Evolutionary conservation across 768 basidiomycete species (phyloP).

Genomic region (Mycena capillaripes): DNA sequence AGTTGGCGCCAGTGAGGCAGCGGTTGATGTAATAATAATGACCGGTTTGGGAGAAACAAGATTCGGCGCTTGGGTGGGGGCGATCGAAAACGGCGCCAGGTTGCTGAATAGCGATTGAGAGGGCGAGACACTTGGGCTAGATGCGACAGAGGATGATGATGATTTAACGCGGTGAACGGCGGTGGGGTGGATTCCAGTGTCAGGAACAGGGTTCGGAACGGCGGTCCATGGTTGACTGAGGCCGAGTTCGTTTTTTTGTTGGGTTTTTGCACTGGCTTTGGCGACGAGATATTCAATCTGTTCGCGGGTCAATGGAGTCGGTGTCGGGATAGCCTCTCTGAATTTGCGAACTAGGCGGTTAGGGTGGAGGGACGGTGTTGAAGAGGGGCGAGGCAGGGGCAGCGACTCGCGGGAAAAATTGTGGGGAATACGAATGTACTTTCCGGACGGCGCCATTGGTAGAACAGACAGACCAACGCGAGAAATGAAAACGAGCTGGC

Average conservation of each 20-base stretch:
- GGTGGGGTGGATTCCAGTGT: conserved; percentile 51
- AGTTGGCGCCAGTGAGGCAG: conserved; percentile 31
- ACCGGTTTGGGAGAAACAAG: neutral
- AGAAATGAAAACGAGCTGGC: neutral
- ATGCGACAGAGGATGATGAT: conserved; percentile 42
- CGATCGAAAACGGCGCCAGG: neutral
- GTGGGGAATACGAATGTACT: conserved; percentile 17
- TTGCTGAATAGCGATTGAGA: neutral
- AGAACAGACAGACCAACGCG: neutral
- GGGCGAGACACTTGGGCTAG: conserved; percentile 34
- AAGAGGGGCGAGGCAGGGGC: neutral
- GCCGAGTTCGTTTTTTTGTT: conserved; percentile 33
- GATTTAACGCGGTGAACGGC: conserved; percentile 45
- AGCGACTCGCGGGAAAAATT: conserved; percentile 18
- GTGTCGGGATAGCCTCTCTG: conserved; percentile 32
- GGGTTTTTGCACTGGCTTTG: conserved; percentile 32
- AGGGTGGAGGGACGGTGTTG: conserved; percentile 11
- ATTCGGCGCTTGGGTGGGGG: neutral
- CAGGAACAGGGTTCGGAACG: conserved; percentile 66
- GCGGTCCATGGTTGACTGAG: conserved; percentile 48
- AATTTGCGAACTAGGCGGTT: conserved; percentile 36
- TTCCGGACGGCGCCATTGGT: conserved; percentile 19
- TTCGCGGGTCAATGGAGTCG: conserved; percentile 27
- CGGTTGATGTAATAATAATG: neutral
- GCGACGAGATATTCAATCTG: conserved; percentile 34